Evolutionary conservation across 352 stramenopile genomes (phyloP), one percentile per base, ranked within the genome.

Genomic region (Phytopythium oedochilum): DNA sequence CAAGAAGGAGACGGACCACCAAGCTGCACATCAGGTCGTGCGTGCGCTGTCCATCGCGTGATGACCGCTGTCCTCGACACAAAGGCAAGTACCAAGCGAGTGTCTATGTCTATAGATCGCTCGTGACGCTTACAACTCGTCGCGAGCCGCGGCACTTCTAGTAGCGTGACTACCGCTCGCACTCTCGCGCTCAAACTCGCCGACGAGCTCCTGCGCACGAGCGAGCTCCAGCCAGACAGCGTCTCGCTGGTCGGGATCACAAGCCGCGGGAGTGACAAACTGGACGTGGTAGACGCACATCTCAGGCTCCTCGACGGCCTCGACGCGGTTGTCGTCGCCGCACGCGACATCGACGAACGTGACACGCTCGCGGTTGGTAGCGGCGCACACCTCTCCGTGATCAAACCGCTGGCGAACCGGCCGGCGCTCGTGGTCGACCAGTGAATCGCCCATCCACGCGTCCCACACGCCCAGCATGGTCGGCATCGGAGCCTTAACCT

Each of bases 251-350:
- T 32, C 29, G 12, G 20, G 22, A 17, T 64, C 60, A 49, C 81
- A 94, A 9, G 75, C 79, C 2, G 77, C 81, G 0, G 81, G 77
- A 0, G 81, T 87, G 51, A 70, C 83, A 52, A 98, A 96, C 43
- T 53, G 59, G 48, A 97, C 73, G 15, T 82, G 71, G 64, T 98
- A 98, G 31, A 83, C 60, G 57, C 93, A 98, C 61, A 94, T 97
- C 51, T 94, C 75, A 28, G 82, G 77, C 67, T 98, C 93, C 48
- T 97, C 83, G 8, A 96, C 79, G 10, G 74, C 83, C n/a, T 94
- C 14, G 1, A 98, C 59, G 42, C 78, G 83, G 52, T 90, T 94
- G 11, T 65, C 63, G 12, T 56, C 44, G 14, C 88, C 89, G 63
- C 93, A 98, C 20, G 68, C 75, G 6, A 97, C 61, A 18, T 81